phyloP scores from a whole-genome alignment of 352 stramenopile species.

The Globisporangium barbulae region DNA sequence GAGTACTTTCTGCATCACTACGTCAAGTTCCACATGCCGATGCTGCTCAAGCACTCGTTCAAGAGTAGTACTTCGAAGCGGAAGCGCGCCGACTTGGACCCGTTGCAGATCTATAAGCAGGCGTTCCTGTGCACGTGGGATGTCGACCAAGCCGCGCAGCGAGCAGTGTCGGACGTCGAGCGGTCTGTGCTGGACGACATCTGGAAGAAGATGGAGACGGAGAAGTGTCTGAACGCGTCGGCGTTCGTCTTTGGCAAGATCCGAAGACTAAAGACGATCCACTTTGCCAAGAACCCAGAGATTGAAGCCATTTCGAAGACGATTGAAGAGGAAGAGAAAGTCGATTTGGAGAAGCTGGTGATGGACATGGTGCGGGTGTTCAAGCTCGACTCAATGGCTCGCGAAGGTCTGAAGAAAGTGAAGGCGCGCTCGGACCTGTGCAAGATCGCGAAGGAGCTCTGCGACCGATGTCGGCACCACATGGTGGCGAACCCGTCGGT shows the following conservation, averaged over 20 bases:
- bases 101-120: conserved; percentile 62
- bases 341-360: conserved; percentile 50
- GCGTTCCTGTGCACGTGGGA: conserved; percentile 86
- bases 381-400: conserved; percentile 78
- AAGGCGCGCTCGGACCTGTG: conserved; percentile 54
- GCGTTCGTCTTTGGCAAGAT: conserved; percentile 76
- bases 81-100: conserved; percentile 45
- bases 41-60: conserved; percentile 58
- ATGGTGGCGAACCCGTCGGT: conserved; percentile 84
- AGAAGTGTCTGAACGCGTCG: conserved; percentile 61
- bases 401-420: conserved; percentile 64
- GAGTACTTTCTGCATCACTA: conserved; percentile 87
- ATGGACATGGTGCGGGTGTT: conserved; percentile 69
- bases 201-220: conserved; percentile 78
- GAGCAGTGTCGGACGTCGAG: conserved; percentile 76
- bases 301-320: conserved; percentile 53
- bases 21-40: conserved; percentile 74
- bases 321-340: conserved; percentile 57
- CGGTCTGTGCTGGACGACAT: conserved; percentile 74
- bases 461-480: conserved; percentile 69
- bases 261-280: conserved; percentile 57
- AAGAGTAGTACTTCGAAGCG: conserved; percentile 42
- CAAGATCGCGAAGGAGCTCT: conserved; percentile 74
- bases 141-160: conserved; percentile 57
- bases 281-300: conserved; percentile 61